Evolutionary conservation across 2,329 filamentous ascomycete species (phyloP), one percentile per base, ranked within the genome.

Genomic region (Ceratocystis papillata): DNA sequence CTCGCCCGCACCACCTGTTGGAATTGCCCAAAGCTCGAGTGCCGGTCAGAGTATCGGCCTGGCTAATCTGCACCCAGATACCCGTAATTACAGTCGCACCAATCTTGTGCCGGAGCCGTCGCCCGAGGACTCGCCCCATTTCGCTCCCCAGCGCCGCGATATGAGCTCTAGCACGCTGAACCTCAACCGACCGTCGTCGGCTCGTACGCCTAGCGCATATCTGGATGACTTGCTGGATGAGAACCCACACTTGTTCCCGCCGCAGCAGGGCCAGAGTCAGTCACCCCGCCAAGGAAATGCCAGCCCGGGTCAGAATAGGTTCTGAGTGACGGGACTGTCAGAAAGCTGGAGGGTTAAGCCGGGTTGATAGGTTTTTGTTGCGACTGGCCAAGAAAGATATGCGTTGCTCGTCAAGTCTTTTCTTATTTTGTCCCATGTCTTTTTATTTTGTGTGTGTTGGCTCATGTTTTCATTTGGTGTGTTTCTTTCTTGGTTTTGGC

Each of bases 141-240:
- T 83, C 44, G 75, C 75, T 44, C 79, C 73, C 68, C 37, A 60
- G 59, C 79, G 73, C 69, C 80, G 75, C 72, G 78, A 84, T 68
- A 72, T 81, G 63, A 87, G 84, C 74, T 79, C 81, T 55, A 91
- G 86, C 73, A 87, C 85, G 3, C 73, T 92, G 69, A 87, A 85
- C 70, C 79, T 87, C 67, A 84, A 81, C 69, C 83, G 66, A 81
- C 87, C 2, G 80, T 84, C 15, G 8, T 60, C 53, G 20, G 63
- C 50, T n/a, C 81, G 92, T 67, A 88, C 91, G 17, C 93, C 93
- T 0, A 96, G 90, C 74, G 89, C 90, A 20, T 96, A 91, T 73
- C 79, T 97, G 48, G 92, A 97, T 68, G 91, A 96, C 74, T 76
- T 97, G 62, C 87, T 96, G 68, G 90, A 91, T 72, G 89, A 88